Base-by-base conservation (phyloP, 257 asterid genomes). In the Nicotiana otophora region DNA sequence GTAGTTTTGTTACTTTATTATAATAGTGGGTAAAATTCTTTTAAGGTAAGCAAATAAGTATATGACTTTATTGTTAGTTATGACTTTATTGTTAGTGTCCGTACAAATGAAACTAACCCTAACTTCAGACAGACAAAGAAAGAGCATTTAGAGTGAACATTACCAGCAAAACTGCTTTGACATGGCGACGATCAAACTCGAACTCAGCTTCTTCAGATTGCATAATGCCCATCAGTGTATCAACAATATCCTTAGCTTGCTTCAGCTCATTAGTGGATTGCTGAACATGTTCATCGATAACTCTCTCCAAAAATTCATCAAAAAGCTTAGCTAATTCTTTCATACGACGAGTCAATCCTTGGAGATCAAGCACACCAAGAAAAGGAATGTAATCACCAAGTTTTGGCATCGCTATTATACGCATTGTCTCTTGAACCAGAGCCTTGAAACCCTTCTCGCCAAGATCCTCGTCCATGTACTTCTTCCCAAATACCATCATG, bases 281-380 rank as follows among this genome's bases (percentile, higher is more conserved):
- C 3, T 51, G 26, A 28, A 64, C 58, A 28, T 77, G 82, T 26
- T 83, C 62, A 3, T 23, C 0, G 26, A 23, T 23, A 23, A 23
- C 26, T 23, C 26, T 83, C 66, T 64, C 84, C 10, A 86, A 16
- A 23, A 81, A 86, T 0, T 68, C 83, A 39, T 80, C 82, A 0
- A 82, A 83, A 64, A 80, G 80, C 62, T 75, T 85, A 4, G 81
- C 12, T 7, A 83, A 4, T 10, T 5, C 60, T 23, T 83, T 85
- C 66, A 67, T 57, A 2, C 65, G 80, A 23, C 74, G 66, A 8
- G 82, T 78, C 17, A 85, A 46, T 7, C 87, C 85, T 39, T 85
- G 87, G 46, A 82, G 76, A 60, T 82, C 84, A 39, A 82, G 36
- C 19, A 57, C 34, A 10, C 65, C 54, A 28, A 48, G 31, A 36